These are phyloP conservation scores for Schizochytrium sp. DNA, from an alignment of 108 stramenopile genomes.

Conservation along the genomic window DNA sequence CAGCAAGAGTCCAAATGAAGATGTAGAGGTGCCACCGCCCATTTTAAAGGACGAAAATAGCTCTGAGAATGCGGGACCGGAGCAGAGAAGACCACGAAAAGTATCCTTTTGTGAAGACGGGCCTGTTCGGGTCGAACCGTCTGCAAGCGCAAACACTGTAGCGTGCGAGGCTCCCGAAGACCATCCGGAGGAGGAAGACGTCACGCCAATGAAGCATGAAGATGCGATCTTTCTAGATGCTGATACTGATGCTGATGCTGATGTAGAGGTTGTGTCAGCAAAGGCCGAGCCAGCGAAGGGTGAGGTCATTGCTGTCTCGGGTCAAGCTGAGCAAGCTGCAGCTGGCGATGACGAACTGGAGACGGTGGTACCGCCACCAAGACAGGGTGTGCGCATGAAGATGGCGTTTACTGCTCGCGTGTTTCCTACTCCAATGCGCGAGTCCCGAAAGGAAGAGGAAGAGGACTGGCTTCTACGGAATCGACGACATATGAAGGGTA, in stretches of 20 bases:
- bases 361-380: constrained; percentile 35
- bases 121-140: too few relatives aligned
- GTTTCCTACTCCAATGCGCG: constrained; percentile 48
- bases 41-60: background rate
- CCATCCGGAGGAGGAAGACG: background rate
- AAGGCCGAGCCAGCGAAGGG: too few relatives aligned
- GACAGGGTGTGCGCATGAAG: constrained; percentile 20
- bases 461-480: constrained; percentile 51
- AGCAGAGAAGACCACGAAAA: background rate
- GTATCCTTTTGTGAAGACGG: constrained; percentile 5
- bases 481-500: constrained; percentile 31
- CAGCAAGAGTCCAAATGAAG: too few relatives aligned
- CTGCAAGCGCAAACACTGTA: background rate
- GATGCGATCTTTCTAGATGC: background rate
- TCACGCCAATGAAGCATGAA: background rate
- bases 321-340: background rate
- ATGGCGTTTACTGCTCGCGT: constrained; percentile 40
- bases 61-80: too few relatives aligned
- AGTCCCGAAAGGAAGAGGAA: constrained; percentile 43
- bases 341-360: constrained; percentile 22
- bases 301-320: too few relatives aligned
- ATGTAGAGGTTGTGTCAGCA: too few relatives aligned
- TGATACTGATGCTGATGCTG: background rate
- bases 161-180: background rate
- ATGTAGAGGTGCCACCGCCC: background rate